These are phyloP conservation scores for Arabidopsis lyrata DNA, from an alignment of 441 rosid species.

Conservation along the genomic window DNA sequence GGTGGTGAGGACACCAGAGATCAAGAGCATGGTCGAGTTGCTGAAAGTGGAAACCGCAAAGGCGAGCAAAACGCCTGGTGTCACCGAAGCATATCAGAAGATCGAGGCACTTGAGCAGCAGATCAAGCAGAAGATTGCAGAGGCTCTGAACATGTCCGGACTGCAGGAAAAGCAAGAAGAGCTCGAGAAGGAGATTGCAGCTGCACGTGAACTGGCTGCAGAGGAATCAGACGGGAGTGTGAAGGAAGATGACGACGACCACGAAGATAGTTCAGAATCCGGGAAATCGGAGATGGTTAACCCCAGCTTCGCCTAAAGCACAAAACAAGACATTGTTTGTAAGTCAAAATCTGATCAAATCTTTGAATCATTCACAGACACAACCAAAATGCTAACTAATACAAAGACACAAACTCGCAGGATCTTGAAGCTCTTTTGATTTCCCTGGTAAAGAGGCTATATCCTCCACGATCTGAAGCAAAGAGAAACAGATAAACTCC, in stretches of 20 bases:
- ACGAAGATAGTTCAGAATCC: constrained; percentile 36
- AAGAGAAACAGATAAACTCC: neutral
- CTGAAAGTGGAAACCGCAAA: constrained; percentile 69
- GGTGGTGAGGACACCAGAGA: constrained; percentile 56
- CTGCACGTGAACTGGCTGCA: constrained; percentile 48
- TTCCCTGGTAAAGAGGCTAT: constrained; percentile 19
- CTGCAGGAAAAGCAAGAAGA: constrained; percentile 62
- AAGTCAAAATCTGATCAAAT: constrained; percentile 14
- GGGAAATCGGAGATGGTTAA: constrained; percentile 57
- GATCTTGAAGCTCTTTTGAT: constrained; percentile 30
- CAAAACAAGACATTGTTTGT: constrained; percentile 47
- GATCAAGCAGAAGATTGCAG: constrained; percentile 64
- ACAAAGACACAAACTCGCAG: constrained; percentile 33
- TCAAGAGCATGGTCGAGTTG: constrained; percentile 64
- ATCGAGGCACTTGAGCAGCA: constrained; percentile 67
- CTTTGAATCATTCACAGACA: constrained; percentile 28
- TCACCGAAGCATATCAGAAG: constrained; percentile 48
- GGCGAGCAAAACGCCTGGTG: constrained; percentile 61
- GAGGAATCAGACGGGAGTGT: constrained; percentile 31
- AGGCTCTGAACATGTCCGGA: constrained; percentile 59
- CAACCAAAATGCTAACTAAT: constrained; percentile 34
- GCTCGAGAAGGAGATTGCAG: constrained; percentile 55
- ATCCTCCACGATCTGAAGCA: constrained; percentile 30
- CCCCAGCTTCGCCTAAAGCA: constrained; percentile 52
- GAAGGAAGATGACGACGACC: constrained; percentile 36